Base-by-base conservation (phyloP, 2,329 filamentous ascomycete species). In the Myriosclerotinia curreyana region DNA sequence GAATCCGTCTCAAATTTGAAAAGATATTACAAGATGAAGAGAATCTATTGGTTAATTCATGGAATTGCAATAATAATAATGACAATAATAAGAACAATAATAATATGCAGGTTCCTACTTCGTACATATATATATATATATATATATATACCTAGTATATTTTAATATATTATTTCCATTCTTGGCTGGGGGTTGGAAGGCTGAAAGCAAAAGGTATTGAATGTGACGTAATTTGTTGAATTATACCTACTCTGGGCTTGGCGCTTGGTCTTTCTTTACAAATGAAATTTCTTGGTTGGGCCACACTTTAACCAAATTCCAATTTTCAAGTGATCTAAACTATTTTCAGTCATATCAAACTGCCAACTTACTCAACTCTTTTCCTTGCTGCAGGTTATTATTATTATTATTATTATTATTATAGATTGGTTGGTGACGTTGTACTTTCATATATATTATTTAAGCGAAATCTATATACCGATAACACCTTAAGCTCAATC, bases 271-370 rank as follows among this genome's bases (percentile, higher is more conserved):
- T 12, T 20, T n/a, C n/a, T 44, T 44, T 20, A n/a, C 42, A 44
- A 44, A 44, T 44, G 17, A 44, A 44, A 44, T 44, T 20, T 58
- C 54, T 58, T 58, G 54, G 20, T 58, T 58, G 54, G 40, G 25
- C 40, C 17, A 56, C 53, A 44, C 53, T 42, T 55, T 36, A 55
- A n/a, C n/a, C n/a, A n/a, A n/a, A n/a, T n/a, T n/a, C 36, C 52
- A 56, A 17, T 31, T 44, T 31, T 44, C 17, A 14, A 44, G 9
- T 3, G 25, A 22, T 31, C 53, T 56, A 56, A 56, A 15, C 53
- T 31, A 31, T 44, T 44, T 56, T 31, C 53, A 8, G 53, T 20
- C 2, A 5, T 31, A 5, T 5, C 28, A 53, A 12, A 15, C 12
- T 44, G 38, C 53, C 53, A 56, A 56, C 25, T 56, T n/a, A n/a